Conservation (phyloP, 306 rosid genomes). For the Acacia crassicarpa region DNA sequence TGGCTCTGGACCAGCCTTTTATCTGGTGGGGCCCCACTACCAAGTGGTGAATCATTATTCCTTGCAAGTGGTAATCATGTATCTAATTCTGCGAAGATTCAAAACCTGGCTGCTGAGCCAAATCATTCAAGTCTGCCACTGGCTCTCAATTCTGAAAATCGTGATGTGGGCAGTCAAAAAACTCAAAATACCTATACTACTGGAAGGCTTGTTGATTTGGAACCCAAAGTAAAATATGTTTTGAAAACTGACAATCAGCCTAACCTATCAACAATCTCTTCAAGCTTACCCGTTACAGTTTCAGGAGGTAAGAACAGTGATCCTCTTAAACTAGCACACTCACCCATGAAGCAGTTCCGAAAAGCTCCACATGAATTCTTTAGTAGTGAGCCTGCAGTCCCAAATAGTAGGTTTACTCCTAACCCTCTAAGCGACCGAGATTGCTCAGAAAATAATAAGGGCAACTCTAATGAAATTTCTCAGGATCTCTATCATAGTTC, state of each 20-base stretch:
- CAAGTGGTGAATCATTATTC: conserved; percentile 41
- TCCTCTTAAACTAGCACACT: conserved; percentile 30
- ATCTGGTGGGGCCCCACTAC: conserved; percentile 67
- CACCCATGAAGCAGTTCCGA: conserved; percentile 45
- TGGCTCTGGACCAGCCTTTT: conserved; percentile 83
- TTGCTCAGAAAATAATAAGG: conserved; percentile 32
- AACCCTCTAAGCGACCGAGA: conserved; percentile 35
- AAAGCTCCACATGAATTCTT: conserved; percentile 83
- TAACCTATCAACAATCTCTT: conserved; percentile 33
- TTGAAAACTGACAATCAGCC: conserved; percentile 43
- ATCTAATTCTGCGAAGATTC: conserved; percentile 31
- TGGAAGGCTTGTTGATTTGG: conserved; percentile 40
- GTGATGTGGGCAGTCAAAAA: conserved; percentile 35
- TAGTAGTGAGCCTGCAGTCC: conserved; percentile 26
- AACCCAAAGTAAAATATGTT: conserved; percentile 27
- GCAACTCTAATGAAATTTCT: conserved; percentile 30
- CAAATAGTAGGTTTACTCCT: conserved; percentile 34
- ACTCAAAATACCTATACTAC: conserved; percentile 36
- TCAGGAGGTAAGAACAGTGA: conserved; percentile 37
- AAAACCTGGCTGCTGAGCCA: conserved; percentile 29
- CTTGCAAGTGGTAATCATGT: conserved; percentile 31
- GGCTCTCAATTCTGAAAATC: conserved; percentile 29
- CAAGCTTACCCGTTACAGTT: conserved; percentile 36
- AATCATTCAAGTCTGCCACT: conserved; percentile 23
- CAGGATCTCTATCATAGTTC: conserved; percentile 35